Conservation (phyloP, 2,329 filamentous ascomycete genomes). For the Fusarium lyarnte region DNA sequence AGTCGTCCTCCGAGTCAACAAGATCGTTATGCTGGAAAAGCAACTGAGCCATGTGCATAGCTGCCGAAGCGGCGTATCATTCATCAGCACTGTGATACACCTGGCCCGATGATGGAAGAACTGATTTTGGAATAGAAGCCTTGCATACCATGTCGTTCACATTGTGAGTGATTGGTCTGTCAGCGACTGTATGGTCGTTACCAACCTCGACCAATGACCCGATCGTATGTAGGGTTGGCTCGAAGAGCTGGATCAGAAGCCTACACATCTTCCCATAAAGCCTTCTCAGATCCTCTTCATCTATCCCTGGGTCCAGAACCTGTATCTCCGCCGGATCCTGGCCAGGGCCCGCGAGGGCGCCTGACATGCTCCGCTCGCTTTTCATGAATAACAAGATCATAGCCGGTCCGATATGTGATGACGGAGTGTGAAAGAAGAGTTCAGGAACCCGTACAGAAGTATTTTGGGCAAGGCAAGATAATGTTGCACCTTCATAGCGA, state of each 20-base stretch:
- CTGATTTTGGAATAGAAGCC: slow-evolving; percentile 17
- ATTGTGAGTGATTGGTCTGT: slow-evolving; percentile 52
- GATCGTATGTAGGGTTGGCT: slow-evolving; percentile 48
- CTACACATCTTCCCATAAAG: not conserved
- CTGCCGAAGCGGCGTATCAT: slow-evolving; percentile 52
- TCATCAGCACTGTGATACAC: slow-evolving; percentile 46
- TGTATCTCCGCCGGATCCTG: not conserved
- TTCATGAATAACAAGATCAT: not conserved
- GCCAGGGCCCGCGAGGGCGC: not conserved
- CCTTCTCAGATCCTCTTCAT: not conserved
- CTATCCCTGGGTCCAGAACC: not conserved
- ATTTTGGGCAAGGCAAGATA: not conserved
- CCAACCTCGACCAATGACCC: slow-evolving; percentile 47
- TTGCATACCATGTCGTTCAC: slow-evolving; percentile 52
- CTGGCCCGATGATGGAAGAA: not conserved
- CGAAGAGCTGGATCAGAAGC: slow-evolving; percentile 50
- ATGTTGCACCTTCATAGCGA: slow-evolving; percentile 1
- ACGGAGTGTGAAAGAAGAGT: not conserved
- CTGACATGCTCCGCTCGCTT: not conserved
- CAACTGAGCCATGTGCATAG: slow-evolving; percentile 53
- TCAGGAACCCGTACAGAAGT: not conserved
- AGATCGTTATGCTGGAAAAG: slow-evolving; percentile 54
- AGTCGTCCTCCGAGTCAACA: slow-evolving; percentile 50
- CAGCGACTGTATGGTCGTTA: slow-evolving; percentile 40
- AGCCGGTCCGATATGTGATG: not conserved